A percentile compares a stretch with the other conserved stretches of the same genome.
Conservation (phyloP, 2,329 filamentous ascomycete genomes). For the Thelonectria blattea region DNA sequence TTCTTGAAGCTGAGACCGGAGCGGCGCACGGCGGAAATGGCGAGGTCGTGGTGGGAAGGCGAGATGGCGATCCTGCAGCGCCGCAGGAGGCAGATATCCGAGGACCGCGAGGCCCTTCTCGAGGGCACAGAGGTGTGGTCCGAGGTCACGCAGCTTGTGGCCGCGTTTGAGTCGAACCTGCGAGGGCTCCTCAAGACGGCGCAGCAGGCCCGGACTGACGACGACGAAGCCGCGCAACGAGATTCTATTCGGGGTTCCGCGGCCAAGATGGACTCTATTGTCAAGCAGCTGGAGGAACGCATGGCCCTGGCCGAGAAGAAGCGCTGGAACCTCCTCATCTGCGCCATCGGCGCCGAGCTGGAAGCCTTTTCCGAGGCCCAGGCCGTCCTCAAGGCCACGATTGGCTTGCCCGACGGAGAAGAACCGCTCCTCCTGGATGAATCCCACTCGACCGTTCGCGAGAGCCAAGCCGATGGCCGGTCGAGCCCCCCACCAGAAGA, state of each 20-base stretch:
- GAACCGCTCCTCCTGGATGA: conserved; percentile 14
- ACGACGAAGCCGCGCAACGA: conserved; percentile 41
- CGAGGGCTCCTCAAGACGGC: conserved; percentile 57
- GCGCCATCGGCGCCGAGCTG: conserved; percentile 75
- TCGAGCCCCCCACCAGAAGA: conserved; percentile 1
- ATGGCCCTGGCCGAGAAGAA: conserved; percentile 62
- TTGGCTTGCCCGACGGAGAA: conserved; percentile 21
- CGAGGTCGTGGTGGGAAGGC: conserved; percentile 71
- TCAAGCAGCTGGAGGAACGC: conserved; percentile 60
- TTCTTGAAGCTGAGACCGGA: conserved; percentile 68
- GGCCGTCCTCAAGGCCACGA: conserved; percentile 53
- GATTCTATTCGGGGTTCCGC: conserved; percentile 55
- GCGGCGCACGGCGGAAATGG: conserved; percentile 72
- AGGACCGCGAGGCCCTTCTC: conserved; percentile 69
- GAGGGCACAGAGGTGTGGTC: conserved; percentile 73
- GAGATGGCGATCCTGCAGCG: conserved; percentile 64
- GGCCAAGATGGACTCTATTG: conserved; percentile 61
- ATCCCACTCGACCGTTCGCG: conserved; percentile 2
- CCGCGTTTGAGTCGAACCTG: conserved; percentile 69
- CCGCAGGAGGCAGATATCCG: conserved; percentile 61
- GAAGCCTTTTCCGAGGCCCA: conserved; percentile 69
- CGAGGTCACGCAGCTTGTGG: conserved; percentile 63
- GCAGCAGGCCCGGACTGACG: conserved; percentile 39
- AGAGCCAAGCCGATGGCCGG: neutral
- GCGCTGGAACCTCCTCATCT: conserved; percentile 77